Conservation (phyloP, 805 yeast species). For the Kuraishia molischiana region DNA sequence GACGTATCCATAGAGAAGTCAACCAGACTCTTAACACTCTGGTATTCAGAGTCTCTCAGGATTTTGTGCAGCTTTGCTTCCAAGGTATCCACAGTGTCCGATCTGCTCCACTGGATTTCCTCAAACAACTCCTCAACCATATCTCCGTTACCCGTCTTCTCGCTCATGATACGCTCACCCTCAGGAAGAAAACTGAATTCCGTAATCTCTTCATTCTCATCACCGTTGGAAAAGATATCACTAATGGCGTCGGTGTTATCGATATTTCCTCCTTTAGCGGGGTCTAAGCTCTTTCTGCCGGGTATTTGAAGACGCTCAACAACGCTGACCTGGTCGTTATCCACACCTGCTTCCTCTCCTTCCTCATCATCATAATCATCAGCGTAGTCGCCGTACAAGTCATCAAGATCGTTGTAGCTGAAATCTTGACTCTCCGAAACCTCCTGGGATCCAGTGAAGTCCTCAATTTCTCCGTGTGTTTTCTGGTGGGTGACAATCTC, state of each 20-base stretch:
- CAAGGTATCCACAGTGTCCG: conserved; percentile 52
- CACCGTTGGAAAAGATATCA: conserved; percentile 1
- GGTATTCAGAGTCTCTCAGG: conserved; percentile 50
- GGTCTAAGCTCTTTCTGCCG: conserved; percentile 1
- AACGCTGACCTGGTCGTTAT: not conserved
- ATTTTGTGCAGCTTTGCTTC: conserved; percentile 49
- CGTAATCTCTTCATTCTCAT: not conserved
- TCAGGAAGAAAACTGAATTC: not conserved
- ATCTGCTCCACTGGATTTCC: conserved; percentile 67
- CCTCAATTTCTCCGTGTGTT: conserved; percentile 14
- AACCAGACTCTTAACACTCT: conserved; percentile 46
- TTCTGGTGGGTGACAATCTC: conserved; percentile 22
- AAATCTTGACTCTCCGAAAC: conserved; percentile 1
- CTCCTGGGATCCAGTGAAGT: conserved; percentile 6
- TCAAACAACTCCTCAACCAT: conserved; percentile 58
- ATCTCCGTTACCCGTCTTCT: not conserved
- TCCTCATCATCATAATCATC: conserved; percentile 10
- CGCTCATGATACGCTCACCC: not conserved
- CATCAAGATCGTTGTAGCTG: conserved; percentile 14
- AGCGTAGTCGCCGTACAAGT: conserved; percentile 19
- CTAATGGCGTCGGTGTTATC: not conserved
- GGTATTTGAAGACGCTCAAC: conserved; percentile 1
- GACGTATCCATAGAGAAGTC: conserved; percentile 27
- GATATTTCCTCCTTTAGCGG: not conserved
- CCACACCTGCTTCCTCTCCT: conserved; percentile 5